Base-by-base conservation (phyloP, 768 basidiomycete genomes). In the Gautieria morchelliformis region DNA sequence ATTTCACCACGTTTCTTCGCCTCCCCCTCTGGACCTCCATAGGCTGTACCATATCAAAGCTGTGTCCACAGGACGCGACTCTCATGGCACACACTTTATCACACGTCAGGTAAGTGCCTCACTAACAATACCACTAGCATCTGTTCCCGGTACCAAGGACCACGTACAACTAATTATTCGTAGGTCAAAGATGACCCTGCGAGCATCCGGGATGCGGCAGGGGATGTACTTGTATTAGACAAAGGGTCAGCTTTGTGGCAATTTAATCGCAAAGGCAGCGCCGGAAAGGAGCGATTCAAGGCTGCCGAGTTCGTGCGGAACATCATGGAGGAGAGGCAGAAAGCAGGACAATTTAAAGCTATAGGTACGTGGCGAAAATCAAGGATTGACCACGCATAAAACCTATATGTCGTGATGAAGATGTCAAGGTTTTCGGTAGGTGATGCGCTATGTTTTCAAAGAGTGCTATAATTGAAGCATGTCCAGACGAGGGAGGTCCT, bases 181-280 rank as follows among this genome's bases (percentile, higher is more conserved):
- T 17, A 57, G 56, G 56, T 57, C 27, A 30, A 39, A 40, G 24
- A 33, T 33, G 56, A 49, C n/a, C 73, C 73, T 8, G 59, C 74
- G 20, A 82, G 76, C 66, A 68, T 84, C 54, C 65, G 76, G 15
- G 72, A 39, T n/a, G 45, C 58, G 12, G 41, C 74, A 56, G 83
- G 79, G 7, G 79, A 80, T 35, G 79, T 80, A 1, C 84, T 80
- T 65, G 74, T 84, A 20, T 70, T 84, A 17, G 83, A 84, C 65
- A 80, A 79, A 66, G 81, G 81, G 39, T 59, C 65, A 1, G 62
- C 75, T 40, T 63, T 84, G 33, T 76, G 74, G 72, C 79, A 84
- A 62, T 74, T 78, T 58, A 83, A 84, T 61, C 79, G 78, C n/a
- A 75, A 74, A 59, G 67, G 68, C 6, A 80, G 81, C 52, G 63